Evolutionary conservation across 163 green algal genomes (phyloP).

Genomic region (Coccomyxa subellipsoidea): DNA sequence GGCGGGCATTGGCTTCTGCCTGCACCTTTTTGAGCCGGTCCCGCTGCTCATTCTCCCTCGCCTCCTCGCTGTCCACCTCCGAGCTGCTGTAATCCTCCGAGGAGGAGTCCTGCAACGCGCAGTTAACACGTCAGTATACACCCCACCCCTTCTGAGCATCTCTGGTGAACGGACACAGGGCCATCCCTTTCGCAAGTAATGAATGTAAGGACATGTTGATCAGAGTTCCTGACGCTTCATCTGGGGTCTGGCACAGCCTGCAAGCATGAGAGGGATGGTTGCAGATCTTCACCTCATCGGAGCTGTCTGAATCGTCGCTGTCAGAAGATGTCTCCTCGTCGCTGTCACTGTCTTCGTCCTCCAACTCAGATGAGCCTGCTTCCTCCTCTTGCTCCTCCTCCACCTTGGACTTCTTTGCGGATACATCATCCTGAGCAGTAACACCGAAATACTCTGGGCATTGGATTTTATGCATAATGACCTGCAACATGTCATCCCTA

Average conservation of each 20-base stretch:
- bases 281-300: conserved; percentile 23
- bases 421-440: conserved; percentile 17
- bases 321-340: conserved; percentile 19
- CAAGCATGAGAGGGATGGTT: too few species aligned
- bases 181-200: too few species aligned
- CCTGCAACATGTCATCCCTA: too few species aligned
- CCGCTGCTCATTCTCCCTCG: conserved; percentile 67
- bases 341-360: neutral
- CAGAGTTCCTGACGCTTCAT: too few species aligned
- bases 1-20: conserved; percentile 50
- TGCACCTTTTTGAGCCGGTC: conserved; percentile 52
- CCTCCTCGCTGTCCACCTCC: conserved; percentile 55
- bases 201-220: too few species aligned
- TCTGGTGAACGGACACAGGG: too few species aligned
- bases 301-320: neutral
- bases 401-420: neutral
- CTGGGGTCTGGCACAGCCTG: too few species aligned
- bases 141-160: too few species aligned
- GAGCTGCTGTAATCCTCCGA: conserved; percentile 44
- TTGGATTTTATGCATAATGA: neutral
- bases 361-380: conserved; percentile 36
- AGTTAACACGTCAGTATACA: too few species aligned
- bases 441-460: conserved; percentile 15
- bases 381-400: conserved; percentile 44
- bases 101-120: conserved; percentile 23